Evolutionary conservation across 2,329 filamentous ascomycete species (phyloP), one percentile per base, ranked within the genome.

Genomic region (Diaporthe nobilis): DNA sequence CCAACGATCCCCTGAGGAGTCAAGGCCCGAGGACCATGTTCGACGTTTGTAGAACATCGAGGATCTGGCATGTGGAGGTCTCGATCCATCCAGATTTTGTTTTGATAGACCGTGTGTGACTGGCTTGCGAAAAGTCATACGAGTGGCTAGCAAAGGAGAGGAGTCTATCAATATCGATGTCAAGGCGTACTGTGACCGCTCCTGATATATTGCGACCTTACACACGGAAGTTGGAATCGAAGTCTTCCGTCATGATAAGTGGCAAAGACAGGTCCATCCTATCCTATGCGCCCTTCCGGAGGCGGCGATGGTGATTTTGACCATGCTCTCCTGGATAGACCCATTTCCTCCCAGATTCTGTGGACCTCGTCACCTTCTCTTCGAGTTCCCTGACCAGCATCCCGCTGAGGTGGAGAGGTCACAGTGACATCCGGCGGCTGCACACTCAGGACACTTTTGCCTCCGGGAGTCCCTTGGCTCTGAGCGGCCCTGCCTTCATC

Each of bases 271-370:
- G 39, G 4, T n/a, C 31, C 4, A 39, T 42, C 13, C 8, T 42
- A 28, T 9, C 22, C 15, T 53, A 4, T 17, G 65, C n/a, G 49
- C 34, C 7, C 65, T 22, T 55, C 65, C 15, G 65, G 65, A 4
- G 71, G 58, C 4, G 72, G 58, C 1, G 72, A 67, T 2, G 72
- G 72, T 17, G 58, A 47, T 44, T 73, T 53, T 1, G 72, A 71
- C 72, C 72, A 74, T 17, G 63, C 72, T 39, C 72, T 58, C 31
- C 42, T 70, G 5, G 63, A 71, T 1, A 74, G 31, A 15, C 72
- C 72, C 72, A 74, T 74, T 17, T 74, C 72, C 3, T 67, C 42
- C 72, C 72, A 74, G 25, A 61, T 39, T 15, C 39, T 74, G 31
- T 74, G 72, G 20, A 63, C 55, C 7, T 74, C 72, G 22, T 74